Evolutionary conservation across 768 basidiomycete genomes (phyloP), one percentile per base, ranked within the genome.

Genomic region (Guyanaporus albipodus): DNA sequence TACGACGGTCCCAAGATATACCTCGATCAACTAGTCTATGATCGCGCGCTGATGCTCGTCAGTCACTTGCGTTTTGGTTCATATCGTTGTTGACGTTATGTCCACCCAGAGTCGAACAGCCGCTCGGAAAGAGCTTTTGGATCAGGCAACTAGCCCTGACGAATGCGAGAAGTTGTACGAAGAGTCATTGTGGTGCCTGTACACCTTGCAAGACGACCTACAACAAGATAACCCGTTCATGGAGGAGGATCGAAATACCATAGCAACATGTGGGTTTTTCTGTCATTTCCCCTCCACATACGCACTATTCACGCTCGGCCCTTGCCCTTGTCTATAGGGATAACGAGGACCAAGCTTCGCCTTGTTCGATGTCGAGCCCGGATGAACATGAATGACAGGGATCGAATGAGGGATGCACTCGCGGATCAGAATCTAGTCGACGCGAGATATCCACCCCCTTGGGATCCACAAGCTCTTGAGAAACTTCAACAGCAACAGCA

Each of bases 81-180:
- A 46, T 9, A 14, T 42, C 2, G n/a, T 28, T 26, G 23, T 45
- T 38, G 31, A 43, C 17, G 18, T 29, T 29, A 2, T 37, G 33
- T 15, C 12, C 27, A 4, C 31, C 18, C 68, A 97, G 94, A 94
- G 92, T 56, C 88, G 94, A 6, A 87, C 84, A 0, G 94, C 94
- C 31, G 94, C 95, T 1, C 77, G 87, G 37, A 91, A 92, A 58
- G 95, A 98, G 60, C 76, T 97, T 0, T 70, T 89, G 10, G 90
- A 91, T 60, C 80, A 87, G 60, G 84, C 83, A 31, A 73, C 74
- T 35, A 78, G 78, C 23, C 83, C 87, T 0, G 79, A 87, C 53
- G 87, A 91, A 60, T 94, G 92, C 64, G 91, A 96, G 72, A 87
- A 86, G 63, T 73, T 95, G 29, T 99, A 98, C 67, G 94, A 97